phyloP scores from a whole-genome alignment of 129 eudicot genomes.

The Helichrysum umbraculigerum region DNA sequence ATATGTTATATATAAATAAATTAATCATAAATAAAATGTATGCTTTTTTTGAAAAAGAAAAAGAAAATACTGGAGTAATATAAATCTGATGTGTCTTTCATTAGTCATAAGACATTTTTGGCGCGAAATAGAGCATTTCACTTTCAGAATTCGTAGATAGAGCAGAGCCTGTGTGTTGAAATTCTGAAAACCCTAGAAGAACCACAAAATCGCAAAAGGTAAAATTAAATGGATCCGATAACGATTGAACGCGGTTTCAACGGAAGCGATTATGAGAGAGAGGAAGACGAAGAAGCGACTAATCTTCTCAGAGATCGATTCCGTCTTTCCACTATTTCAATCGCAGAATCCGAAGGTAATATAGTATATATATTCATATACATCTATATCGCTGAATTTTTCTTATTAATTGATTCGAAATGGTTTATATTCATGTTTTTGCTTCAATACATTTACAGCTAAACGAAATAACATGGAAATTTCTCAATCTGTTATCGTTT shows the following conservation, averaged over 20 bases:
- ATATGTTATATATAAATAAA: too few species aligned
- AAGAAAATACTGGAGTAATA: too few species aligned
- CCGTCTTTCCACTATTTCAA: slow-evolving; percentile 71
- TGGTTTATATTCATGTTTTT: background rate
- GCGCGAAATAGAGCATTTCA: slow-evolving; percentile 30
- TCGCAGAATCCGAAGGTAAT: slow-evolving; percentile 74
- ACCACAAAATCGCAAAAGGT: background rate
- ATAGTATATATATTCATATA: background rate
- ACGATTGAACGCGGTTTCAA: slow-evolving; percentile 20
- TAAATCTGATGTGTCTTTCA: too few species aligned
- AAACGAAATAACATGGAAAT: slow-evolving; percentile 61
- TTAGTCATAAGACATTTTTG: background rate
- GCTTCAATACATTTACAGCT: slow-evolving; percentile 37
- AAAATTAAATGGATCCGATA: slow-evolving; percentile 22
- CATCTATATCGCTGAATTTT: background rate
- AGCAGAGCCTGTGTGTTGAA: background rate
- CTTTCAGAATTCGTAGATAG: background rate
- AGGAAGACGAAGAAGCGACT: slow-evolving; percentile 56
- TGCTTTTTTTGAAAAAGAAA: too few species aligned
- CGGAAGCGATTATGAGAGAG: slow-evolving; percentile 54
- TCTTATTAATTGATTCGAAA: background rate
- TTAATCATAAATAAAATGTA: too few species aligned
- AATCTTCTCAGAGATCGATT: slow-evolving; percentile 68
- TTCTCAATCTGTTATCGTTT: slow-evolving; percentile 64
- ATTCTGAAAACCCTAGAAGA: slow-evolving; percentile 23